Percentiles rank a stretch among this genome's conserved stretches.
Conservation (phyloP, 345 rosid species). For the Trapa incisa region DNA sequence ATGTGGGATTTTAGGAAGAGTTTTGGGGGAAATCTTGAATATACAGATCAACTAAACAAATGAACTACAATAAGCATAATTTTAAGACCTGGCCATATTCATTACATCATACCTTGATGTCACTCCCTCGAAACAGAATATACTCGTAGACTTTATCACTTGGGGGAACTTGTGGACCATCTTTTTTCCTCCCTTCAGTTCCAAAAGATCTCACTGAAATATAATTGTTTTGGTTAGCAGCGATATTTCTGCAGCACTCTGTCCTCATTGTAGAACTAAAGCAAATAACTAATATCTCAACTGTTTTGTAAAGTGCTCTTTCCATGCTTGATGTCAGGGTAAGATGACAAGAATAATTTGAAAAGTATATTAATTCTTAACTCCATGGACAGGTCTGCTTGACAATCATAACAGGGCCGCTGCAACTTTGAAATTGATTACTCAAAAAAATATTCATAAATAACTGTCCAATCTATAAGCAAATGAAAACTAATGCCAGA, state of each 20-base stretch:
- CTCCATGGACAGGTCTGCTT: neutral
- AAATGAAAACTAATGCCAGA: too few relatives aligned
- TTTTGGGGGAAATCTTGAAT: neutral
- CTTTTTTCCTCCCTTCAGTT: conserved; percentile 68
- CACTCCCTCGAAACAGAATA: conserved; percentile 67
- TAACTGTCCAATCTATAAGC: too few relatives aligned
- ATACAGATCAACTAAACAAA: neutral
- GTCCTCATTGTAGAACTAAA: neutral
- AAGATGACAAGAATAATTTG: neutral
- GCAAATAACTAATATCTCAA: neutral
- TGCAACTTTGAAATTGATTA: too few relatives aligned
- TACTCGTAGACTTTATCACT: conserved; percentile 68
- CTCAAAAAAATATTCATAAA: too few relatives aligned
- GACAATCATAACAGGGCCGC: neutral
- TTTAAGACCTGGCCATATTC: neutral
- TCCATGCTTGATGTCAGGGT: neutral
- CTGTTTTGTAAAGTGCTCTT: neutral
- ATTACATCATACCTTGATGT: conserved; percentile 42
- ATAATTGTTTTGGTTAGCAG: neutral
- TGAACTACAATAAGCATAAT: neutral
- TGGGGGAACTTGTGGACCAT: conserved; percentile 58
- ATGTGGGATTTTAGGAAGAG: neutral
- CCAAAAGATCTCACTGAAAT: conserved; percentile 59
- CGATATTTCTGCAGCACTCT: neutral
- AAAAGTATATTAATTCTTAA: neutral